These are phyloP conservation scores for Peterozyma toletana DNA, from an alignment of 805 yeast species.

Conservation along the genomic window DNA sequence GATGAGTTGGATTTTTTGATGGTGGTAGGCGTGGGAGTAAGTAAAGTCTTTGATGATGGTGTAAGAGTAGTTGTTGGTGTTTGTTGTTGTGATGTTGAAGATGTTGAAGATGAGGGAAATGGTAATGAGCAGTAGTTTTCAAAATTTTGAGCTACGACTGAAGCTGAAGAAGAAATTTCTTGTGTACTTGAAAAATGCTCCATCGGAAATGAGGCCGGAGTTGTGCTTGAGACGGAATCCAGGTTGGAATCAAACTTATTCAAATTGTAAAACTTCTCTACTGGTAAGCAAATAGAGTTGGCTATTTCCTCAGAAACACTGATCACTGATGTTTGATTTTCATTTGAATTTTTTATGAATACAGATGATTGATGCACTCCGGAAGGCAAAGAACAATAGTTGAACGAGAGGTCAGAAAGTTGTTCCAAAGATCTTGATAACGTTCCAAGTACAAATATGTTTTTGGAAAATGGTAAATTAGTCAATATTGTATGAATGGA, in stretches of 20 bases:
- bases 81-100: neutral
- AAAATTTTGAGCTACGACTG: constrained; percentile 30
- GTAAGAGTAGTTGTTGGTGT: neutral
- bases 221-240: neutral
- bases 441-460: constrained; percentile 8
- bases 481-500: neutral
- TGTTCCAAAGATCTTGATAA: constrained; percentile 15
- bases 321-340: neutral
- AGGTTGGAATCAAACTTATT: neutral
- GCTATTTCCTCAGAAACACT: constrained; percentile 2
- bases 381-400: constrained; percentile 1
- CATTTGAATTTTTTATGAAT: neutral
- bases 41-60: constrained; percentile 10
- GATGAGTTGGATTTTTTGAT: constrained; percentile 1
- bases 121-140: constrained; percentile 26
- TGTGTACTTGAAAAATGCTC: constrained; percentile 22
- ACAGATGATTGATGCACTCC: neutral
- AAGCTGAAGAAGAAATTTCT: constrained; percentile 25
- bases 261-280: neutral
- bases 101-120: constrained; percentile 16
- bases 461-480: constrained; percentile 9
- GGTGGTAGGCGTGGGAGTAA: constrained; percentile 16
- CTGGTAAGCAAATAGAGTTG: constrained; percentile 3
- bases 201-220: constrained; percentile 23
- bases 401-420: constrained; percentile 10